Evolutionary conservation across 257 asterid genomes (phyloP).

Genomic region (Scutellaria minor): DNA sequence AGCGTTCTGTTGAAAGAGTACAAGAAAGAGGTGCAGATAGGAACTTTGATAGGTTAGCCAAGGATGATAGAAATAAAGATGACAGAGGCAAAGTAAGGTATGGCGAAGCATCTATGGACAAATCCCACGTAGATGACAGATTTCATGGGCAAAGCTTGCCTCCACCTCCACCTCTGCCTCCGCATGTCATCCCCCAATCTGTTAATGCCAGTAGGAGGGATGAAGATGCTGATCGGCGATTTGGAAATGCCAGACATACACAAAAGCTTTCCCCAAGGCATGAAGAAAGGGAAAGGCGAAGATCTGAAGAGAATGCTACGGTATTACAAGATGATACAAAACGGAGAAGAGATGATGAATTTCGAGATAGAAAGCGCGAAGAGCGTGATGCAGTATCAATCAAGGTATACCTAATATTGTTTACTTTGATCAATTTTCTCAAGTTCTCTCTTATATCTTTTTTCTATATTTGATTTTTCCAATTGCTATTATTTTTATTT

Average conservation of each 20-base stretch:
- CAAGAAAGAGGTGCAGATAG: conserved; percentile 80
- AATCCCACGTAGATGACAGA: conserved; percentile 76
- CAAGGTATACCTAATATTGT: conserved; percentile 65
- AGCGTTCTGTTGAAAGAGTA: conserved; percentile 85
- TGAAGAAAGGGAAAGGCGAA: conserved; percentile 89
- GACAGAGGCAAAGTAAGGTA: conserved; percentile 73
- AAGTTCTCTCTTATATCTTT: not conserved
- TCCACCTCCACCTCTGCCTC: conserved; percentile 98
- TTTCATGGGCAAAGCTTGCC: conserved; percentile 83
- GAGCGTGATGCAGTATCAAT: conserved; percentile 67
- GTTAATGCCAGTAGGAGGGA: conserved; percentile 74
- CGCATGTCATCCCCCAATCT: conserved; percentile 87
- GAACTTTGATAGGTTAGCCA: conserved; percentile 71
- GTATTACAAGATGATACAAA: conserved; percentile 79
- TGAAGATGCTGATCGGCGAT: conserved; percentile 90
- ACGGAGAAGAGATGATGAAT: conserved; percentile 93
- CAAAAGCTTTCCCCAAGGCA: conserved; percentile 94
- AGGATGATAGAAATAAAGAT: conserved; percentile 83
- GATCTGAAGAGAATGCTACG: conserved; percentile 85
- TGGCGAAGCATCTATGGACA: conserved; percentile 63
- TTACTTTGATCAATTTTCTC: conserved; percentile 2
- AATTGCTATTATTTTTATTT: not conserved
- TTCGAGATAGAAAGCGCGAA: conserved; percentile 92
- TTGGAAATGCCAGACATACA: conserved; percentile 74
- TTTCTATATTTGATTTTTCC: conserved; percentile 10